Evolutionary conservation across 176 grass and related monocot genomes (phyloP).

Genomic region (Zoysia pacifica): DNA sequence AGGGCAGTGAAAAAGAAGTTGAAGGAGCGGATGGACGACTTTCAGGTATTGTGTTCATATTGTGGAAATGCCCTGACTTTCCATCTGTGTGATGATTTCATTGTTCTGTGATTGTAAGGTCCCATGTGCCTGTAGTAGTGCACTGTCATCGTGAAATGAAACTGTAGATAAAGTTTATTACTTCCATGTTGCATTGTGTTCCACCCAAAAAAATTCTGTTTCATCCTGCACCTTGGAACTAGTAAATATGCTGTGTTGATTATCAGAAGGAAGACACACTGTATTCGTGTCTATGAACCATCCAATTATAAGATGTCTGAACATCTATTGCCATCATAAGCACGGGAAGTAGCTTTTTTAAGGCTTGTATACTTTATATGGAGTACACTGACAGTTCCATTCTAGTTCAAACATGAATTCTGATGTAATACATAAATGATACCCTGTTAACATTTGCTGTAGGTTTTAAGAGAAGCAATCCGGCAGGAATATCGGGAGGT

Average conservation of each 20-base stretch:
- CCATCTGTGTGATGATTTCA: slow-evolving; percentile 20
- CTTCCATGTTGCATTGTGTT: neutral
- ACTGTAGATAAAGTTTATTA: neutral
- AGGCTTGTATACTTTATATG: slow-evolving; percentile 3
- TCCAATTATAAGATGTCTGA: neutral
- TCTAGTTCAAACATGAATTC: neutral
- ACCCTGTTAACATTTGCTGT: slow-evolving; percentile 36
- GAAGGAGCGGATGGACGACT: slow-evolving; percentile 93
- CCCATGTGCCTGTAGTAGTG: neutral
- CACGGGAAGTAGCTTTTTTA: neutral
- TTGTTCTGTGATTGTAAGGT: slow-evolving; percentile 8
- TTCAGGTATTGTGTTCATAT: slow-evolving; percentile 66
- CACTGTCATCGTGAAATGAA: neutral
- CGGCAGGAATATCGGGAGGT: slow-evolving; percentile 82
- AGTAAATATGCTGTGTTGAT: slow-evolving; percentile 30
- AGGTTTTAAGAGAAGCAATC: slow-evolving; percentile 88
- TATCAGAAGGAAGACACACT: neutral
- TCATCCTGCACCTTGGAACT: slow-evolving; percentile 12
- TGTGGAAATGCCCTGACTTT: slow-evolving; percentile 22
- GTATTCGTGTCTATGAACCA: slow-evolving; percentile 1
- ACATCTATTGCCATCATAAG: neutral
- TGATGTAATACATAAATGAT: slow-evolving; percentile 2
- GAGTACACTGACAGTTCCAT: neutral
- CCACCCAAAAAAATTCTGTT: neutral
- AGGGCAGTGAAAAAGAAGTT: slow-evolving; percentile 92